phyloP scores from a whole-genome alignment of 1,284 basidiomycete genomes.

The Puccinia horiana region DNA sequence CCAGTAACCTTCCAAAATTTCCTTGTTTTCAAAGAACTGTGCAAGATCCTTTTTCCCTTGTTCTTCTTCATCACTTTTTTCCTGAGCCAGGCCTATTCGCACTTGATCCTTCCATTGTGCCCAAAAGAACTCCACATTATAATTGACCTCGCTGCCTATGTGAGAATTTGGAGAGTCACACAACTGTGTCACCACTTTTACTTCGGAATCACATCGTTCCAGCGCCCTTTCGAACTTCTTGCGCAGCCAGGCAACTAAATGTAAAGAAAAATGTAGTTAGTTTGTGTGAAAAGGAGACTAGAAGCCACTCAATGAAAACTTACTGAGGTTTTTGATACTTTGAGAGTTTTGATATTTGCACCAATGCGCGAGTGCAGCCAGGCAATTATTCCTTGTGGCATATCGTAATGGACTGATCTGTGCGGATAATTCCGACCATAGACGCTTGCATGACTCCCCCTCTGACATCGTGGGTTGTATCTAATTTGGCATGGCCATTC shows the following conservation, averaged over 20 bases:
- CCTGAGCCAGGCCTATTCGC: not conserved
- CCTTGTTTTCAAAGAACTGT: not conserved
- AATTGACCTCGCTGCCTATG: not conserved
- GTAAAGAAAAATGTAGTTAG: too few relatives aligned
- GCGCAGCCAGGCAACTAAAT: not conserved
- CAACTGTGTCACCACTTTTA: not conserved
- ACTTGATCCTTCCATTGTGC: slow-evolving; percentile 4
- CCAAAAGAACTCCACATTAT: not conserved
- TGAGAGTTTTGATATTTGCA: not conserved
- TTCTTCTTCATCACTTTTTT: not conserved
- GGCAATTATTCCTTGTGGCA: too few relatives aligned
- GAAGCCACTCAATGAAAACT: not conserved
- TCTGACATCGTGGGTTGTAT: slow-evolving; percentile 16
- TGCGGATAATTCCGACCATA: slow-evolving; percentile 10
- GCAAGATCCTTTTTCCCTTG: not conserved
- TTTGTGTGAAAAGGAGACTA: too few relatives aligned
- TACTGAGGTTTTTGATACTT: not conserved
- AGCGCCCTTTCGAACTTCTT: not conserved
- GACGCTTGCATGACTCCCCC: not conserved
- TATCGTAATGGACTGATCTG: slow-evolving; percentile 5
- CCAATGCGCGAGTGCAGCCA: not conserved
- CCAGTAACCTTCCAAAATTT: not conserved
- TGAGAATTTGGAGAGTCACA: not conserved
- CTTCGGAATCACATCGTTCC: not conserved
- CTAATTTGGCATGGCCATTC: slow-evolving; percentile 11